A percentile compares a stretch with the other conserved stretches of the same genome.
phyloP scores from a whole-genome alignment of 2,329 filamentous ascomycete species.

The Neoascochyta sp. region DNA sequence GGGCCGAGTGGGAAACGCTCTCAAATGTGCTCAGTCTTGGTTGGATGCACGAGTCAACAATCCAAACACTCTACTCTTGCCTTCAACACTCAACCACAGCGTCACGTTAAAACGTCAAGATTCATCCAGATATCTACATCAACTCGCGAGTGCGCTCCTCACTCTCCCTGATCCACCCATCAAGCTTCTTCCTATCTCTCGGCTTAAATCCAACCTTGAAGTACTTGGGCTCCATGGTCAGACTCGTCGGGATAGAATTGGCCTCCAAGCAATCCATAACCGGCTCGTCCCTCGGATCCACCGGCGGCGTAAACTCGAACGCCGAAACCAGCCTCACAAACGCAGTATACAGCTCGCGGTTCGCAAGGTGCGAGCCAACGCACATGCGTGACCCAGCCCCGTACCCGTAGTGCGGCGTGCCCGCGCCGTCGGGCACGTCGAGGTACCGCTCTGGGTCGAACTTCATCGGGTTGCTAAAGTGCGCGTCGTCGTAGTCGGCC shows the following conservation, averaged over 20 bases:
- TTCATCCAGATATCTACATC: too few relatives aligned
- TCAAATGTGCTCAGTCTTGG: too few relatives aligned
- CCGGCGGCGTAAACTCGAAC: slow-evolving; percentile 45
- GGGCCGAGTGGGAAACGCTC: too few relatives aligned
- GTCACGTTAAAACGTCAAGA: background rate
- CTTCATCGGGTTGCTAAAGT: slow-evolving; percentile 60
- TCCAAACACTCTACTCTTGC: background rate
- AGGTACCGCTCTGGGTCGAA: slow-evolving; percentile 73
- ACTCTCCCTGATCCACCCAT: slow-evolving; percentile 47
- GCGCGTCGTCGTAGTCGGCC: slow-evolving; percentile 66
- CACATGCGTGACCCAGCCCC: slow-evolving; percentile 48
- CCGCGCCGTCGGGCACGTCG: slow-evolving; percentile 42
- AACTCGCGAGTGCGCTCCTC: slow-evolving; percentile 46
- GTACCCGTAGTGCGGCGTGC: slow-evolving; percentile 49
- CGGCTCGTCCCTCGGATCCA: slow-evolving; percentile 40
- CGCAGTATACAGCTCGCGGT: slow-evolving; percentile 44
- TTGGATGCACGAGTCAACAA: too few relatives aligned
- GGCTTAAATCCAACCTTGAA: slow-evolving; percentile 50
- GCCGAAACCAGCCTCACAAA: slow-evolving; percentile 48
- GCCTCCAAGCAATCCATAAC: slow-evolving; percentile 46
- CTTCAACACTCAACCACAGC: background rate
- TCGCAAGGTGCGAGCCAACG: slow-evolving; percentile 45
- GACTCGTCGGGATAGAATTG: slow-evolving; percentile 46
- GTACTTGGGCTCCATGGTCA: slow-evolving; percentile 51
- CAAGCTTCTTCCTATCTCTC: slow-evolving; percentile 41